A percentile compares a stretch with the other conserved stretches of the same genome.
Evolutionary conservation across 208 protist genomes (phyloP).

Genomic region (Borovskyia barvae): DNA sequence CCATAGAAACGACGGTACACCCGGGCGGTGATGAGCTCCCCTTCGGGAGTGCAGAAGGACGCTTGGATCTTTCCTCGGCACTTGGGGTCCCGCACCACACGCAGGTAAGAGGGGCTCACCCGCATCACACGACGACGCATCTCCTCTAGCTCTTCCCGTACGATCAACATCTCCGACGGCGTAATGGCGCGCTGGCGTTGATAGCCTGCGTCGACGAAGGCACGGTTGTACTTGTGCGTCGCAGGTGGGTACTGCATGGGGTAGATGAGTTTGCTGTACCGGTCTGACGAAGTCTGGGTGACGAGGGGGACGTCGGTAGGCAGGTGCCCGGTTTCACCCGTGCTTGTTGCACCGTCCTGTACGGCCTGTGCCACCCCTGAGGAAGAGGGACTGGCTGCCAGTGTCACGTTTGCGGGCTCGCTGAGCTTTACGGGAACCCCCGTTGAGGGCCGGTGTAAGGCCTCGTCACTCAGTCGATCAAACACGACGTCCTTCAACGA

Average conservation of each 20-base stretch:
- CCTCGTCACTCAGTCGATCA: slow-evolving; percentile 84
- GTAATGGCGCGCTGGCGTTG: slow-evolving; percentile 80
- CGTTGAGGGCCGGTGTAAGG: slow-evolving; percentile 63
- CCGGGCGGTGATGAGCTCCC: slow-evolving; percentile 63
- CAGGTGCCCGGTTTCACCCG: slow-evolving; percentile 64
- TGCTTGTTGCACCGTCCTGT: slow-evolving; percentile 35
- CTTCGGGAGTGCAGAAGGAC: slow-evolving; percentile 79
- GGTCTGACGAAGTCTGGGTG: slow-evolving; percentile 43
- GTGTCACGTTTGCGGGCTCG: not conserved
- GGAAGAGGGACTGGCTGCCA: not conserved
- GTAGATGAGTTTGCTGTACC: slow-evolving; percentile 78
- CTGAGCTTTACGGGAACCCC: slow-evolving; percentile 61
- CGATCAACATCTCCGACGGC: slow-evolving; percentile 79
- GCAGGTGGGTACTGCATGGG: slow-evolving; percentile 68
- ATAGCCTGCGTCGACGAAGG: slow-evolving; percentile 82
- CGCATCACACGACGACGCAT: slow-evolving; percentile 54
- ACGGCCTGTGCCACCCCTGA: slow-evolving; percentile 1
- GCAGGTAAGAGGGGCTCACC: slow-evolving; percentile 52
- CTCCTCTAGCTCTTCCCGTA: slow-evolving; percentile 70
- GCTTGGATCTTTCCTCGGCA: slow-evolving; percentile 83
- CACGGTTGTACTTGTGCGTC: slow-evolving; percentile 80
- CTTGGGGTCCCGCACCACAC: slow-evolving; percentile 74
- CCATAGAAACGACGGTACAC: slow-evolving; percentile 89
- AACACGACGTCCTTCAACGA: slow-evolving; percentile 84
- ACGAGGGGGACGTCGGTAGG: slow-evolving; percentile 60